Percentiles rank a stretch among this genome's conserved stretches.
Evolutionary conservation across 768 basidiomycete species (phyloP).

Genomic region (Hericium rajendrae): DNA sequence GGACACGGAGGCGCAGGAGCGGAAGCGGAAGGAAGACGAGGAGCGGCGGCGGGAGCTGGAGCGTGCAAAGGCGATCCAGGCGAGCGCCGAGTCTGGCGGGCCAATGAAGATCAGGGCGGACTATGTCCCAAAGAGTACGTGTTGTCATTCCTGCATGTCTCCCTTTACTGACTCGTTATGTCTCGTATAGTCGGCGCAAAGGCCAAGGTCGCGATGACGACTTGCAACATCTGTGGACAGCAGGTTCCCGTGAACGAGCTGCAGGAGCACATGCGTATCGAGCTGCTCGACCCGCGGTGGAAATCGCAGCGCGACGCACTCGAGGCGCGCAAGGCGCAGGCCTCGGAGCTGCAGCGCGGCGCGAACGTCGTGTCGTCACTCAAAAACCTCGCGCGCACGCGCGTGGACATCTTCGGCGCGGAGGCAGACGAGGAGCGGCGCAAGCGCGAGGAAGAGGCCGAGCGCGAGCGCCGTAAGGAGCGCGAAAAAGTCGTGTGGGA

Average conservation of each 20-base stretch:
- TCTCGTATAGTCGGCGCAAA: slow-evolving; percentile 53
- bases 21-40: slow-evolving; percentile 59
- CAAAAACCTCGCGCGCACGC: slow-evolving; percentile 86
- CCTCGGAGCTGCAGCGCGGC: slow-evolving; percentile 79
- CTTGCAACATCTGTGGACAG: slow-evolving; percentile 91
- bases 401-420: slow-evolving; percentile 95
- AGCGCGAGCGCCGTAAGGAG: slow-evolving; percentile 72
- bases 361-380: slow-evolving; percentile 93
- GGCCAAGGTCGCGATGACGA: slow-evolving; percentile 64
- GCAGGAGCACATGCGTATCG: slow-evolving; percentile 97
- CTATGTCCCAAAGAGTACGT: slow-evolving; percentile 86
- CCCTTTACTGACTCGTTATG: slow-evolving; percentile 1
- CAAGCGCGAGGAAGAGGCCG: slow-evolving; percentile 80
- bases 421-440: slow-evolving; percentile 88
- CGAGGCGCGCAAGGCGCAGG: slow-evolving; percentile 85
- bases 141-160: neutral
- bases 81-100: slow-evolving; percentile 63
- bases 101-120: slow-evolving; percentile 95
- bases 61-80: slow-evolving; percentile 72
- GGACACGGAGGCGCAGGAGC: slow-evolving; percentile 48
- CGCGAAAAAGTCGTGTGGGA: slow-evolving; percentile 98
- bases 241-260: slow-evolving; percentile 93
- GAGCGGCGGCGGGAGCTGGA: slow-evolving; percentile 63
- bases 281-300: slow-evolving; percentile 95
- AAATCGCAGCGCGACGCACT: slow-evolving; percentile 87